phyloP scores from a whole-genome alignment of 148 eudicot species.

The Rhododendron williamsianum region DNA sequence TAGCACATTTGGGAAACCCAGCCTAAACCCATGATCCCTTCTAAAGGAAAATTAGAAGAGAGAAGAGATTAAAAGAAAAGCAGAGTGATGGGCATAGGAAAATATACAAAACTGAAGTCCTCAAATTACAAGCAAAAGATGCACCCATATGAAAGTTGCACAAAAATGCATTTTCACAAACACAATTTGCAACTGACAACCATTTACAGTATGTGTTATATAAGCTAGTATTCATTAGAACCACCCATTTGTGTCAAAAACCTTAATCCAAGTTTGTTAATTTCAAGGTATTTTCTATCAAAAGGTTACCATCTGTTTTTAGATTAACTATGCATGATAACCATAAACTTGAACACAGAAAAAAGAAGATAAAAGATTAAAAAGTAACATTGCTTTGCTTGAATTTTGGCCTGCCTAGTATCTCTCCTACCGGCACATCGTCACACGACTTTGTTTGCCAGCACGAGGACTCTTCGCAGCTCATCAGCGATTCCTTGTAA shows the following conservation, averaged over 20 bases:
- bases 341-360: not conserved
- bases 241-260: not conserved
- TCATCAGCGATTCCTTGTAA: conserved; percentile 56
- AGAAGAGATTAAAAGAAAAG: too few species aligned
- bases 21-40: too few species aligned
- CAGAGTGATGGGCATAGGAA: too few species aligned
- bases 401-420: not conserved
- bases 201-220: too few species aligned
- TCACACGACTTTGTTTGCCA: conserved; percentile 24
- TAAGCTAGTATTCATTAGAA: too few species aligned
- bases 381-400: conserved; percentile 8
- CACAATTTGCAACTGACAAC: too few species aligned
- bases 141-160: too few species aligned
- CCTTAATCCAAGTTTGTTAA: not conserved
- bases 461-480: conserved; percentile 48
- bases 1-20: too few species aligned
- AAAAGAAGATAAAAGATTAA: not conserved
- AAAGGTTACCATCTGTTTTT: not conserved
- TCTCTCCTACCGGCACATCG: conserved; percentile 4
- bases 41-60: too few species aligned
- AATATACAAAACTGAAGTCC: too few species aligned
- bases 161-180: too few species aligned
- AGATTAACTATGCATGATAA: conserved; percentile 8
- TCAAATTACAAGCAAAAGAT: too few species aligned
- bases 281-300: not conserved